Base-by-base conservation (phyloP, 1,139 yeast species). In the Debaryomyces psychrophilus region DNA sequence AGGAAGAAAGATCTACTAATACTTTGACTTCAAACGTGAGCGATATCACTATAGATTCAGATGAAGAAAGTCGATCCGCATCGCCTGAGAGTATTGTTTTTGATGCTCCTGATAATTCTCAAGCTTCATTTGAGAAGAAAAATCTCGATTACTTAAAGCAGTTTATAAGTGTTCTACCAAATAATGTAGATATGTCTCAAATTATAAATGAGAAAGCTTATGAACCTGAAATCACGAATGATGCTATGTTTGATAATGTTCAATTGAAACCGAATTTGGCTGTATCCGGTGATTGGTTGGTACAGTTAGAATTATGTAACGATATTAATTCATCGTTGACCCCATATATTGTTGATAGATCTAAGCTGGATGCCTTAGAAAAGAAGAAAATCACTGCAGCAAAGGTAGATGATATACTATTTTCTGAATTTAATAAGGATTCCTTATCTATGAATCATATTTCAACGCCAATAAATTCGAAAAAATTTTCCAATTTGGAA, bases 131-230 rank as follows among this genome's bases (percentile, higher is more conserved):
- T 36, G 52, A 44, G 4, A 34, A 44, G 3, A 44, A 52, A 6
- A 65, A 67, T 45, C 62, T 59, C 39, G 73, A 69, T 37, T 71
- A 73, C 50, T 64, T 73, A 49, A 66, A 65, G 44, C 71, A 67
- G 43, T 53, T 73, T 41, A 68, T 71, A 6, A 63, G 64, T 41
- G 58, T 62, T 1, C 62, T 59, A 39, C 76, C 69, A 9, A 58
- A 63, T 11, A 66, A 65, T 31, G 56, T 65, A 11, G 64, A 69
- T 41, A 56, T 77, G 56, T 58, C 64, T 44, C 74, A 72, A 9
- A 69, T 83, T 12, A 73, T 83, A 7, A 73, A 78, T 43, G 87
- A 83, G 52, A 85, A 82, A 56, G 86, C 82, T 1, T 86, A 79
- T 56, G 95, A 87, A 62, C 93, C 93, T 0, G 83, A 68, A 63